These are phyloP conservation scores for Kwoniella newhampshirensis DNA, from an alignment of 768 basidiomycete species.

Conservation along the genomic window DNA sequence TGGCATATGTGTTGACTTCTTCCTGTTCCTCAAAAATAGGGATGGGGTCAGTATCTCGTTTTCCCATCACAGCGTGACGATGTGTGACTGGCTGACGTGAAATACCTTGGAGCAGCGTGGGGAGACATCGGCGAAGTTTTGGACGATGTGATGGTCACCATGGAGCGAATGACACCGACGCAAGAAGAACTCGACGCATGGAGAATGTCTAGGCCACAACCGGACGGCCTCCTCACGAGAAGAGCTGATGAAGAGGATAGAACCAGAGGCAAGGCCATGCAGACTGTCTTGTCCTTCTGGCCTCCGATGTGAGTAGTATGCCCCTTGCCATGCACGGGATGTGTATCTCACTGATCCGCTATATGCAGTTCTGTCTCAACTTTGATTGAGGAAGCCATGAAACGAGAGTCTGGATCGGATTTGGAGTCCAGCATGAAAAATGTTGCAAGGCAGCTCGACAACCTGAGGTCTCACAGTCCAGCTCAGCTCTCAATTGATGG, in stretches of 20 bases:
- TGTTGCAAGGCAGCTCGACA: not conserved
- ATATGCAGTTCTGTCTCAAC: conserved; percentile 2
- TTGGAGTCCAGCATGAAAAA: not conserved
- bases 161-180: conserved; percentile 36
- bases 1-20: not conserved
- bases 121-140: conserved; percentile 27
- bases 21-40: conserved; percentile 11
- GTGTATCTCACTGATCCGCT: not conserved
- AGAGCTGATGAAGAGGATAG: conserved; percentile 1
- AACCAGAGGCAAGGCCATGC: not conserved
- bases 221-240: not conserved
- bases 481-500: no score
- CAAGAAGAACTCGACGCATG: conserved; percentile 18
- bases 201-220: not conserved
- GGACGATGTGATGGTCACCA: conserved; percentile 26
- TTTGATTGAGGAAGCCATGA: conserved; percentile 10
- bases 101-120: conserved; percentile 24
- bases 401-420: not conserved
- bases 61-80: no score
- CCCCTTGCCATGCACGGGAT: no score
- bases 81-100: not conserved
- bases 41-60: no score
- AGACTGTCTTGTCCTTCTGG: conserved; percentile 16
- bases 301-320: conserved; percentile 25
- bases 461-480: no score